Evolutionary conservation across 352 stramenopile species (phyloP).

Genomic region (Globisporangium barbulae): DNA sequence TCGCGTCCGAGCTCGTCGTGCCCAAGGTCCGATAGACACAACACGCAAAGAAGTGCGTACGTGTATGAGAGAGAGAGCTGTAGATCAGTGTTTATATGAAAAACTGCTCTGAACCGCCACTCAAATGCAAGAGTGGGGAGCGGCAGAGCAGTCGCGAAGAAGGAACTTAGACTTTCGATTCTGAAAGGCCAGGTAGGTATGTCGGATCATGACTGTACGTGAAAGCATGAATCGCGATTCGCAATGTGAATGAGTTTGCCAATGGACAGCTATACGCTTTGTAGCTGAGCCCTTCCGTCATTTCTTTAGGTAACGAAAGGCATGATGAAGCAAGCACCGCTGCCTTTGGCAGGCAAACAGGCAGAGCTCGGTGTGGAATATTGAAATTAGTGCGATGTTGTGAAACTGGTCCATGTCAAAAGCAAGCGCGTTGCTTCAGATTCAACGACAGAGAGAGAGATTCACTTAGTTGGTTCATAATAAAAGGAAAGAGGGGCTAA

Average conservation of each 20-base stretch:
- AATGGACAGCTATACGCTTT: too few species aligned
- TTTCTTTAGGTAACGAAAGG: too few species aligned
- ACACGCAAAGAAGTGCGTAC: neutral
- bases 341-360: too few species aligned
- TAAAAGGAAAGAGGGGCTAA: neutral
- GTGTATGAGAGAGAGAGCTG: neutral
- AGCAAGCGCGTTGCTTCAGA: too few species aligned
- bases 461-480: neutral
- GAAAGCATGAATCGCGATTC: neutral
- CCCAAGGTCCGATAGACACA: neutral
- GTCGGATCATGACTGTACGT: neutral
- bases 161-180: neutral
- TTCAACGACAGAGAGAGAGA: neutral
- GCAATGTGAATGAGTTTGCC: too few species aligned
- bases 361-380: too few species aligned
- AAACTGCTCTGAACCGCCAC: neutral
- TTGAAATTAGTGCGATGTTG: too few species aligned
- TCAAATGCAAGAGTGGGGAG: neutral
- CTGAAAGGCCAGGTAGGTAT: too few species aligned
- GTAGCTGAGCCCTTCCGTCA: too few species aligned
- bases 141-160: neutral
- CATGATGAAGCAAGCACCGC: too few species aligned
- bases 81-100: neutral
- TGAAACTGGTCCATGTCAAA: neutral
- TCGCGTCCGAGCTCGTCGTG: slow-evolving; percentile 41